A percentile compares a stretch with the other conserved stretches of the same genome.
phyloP scores from a whole-genome alignment of 176 grass and related monocot genomes.

The Alopecurus myosuroides region DNA sequence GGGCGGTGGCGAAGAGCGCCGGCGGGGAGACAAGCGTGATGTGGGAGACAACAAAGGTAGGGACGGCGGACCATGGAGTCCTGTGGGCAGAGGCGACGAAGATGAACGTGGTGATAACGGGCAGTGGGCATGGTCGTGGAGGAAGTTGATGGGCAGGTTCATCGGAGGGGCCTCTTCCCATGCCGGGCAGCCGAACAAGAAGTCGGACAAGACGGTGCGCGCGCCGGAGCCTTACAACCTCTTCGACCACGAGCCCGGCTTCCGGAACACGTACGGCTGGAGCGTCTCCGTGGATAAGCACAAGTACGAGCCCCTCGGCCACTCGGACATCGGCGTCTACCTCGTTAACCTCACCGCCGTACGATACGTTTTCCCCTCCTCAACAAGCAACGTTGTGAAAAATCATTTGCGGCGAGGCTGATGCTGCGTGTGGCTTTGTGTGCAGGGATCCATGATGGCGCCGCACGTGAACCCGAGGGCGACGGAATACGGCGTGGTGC shows the following conservation, averaged over 20 bases:
- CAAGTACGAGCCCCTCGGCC: constrained; percentile 51
- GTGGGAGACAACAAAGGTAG: neutral
- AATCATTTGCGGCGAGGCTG: neutral
- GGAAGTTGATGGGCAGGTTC: constrained; percentile 34
- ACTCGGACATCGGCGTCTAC: constrained; percentile 73
- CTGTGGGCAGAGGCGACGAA: constrained; percentile 18
- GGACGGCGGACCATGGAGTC: neutral
- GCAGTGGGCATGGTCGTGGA: constrained; percentile 42
- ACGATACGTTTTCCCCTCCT: constrained; percentile 8
- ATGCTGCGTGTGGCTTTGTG: neutral
- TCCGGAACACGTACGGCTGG: constrained; percentile 75
- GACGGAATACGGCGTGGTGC: constrained; percentile 80
- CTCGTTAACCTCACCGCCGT: constrained; percentile 87
- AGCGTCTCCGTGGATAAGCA: constrained; percentile 65
- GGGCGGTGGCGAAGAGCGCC: neutral
- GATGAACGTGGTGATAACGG: neutral
- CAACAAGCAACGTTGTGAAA: neutral
- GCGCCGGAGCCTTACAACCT: constrained; percentile 68
- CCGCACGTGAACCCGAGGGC: constrained; percentile 83
- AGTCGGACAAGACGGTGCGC: constrained; percentile 17
- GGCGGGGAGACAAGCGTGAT: neutral
- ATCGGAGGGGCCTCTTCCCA: constrained; percentile 9
- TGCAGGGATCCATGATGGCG: constrained; percentile 83
- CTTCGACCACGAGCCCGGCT: constrained; percentile 54
- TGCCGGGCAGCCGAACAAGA: neutral